Evolutionary conservation across 1,284 basidiomycete genomes (phyloP).

Genomic region (Golubevia pallescens): DNA sequence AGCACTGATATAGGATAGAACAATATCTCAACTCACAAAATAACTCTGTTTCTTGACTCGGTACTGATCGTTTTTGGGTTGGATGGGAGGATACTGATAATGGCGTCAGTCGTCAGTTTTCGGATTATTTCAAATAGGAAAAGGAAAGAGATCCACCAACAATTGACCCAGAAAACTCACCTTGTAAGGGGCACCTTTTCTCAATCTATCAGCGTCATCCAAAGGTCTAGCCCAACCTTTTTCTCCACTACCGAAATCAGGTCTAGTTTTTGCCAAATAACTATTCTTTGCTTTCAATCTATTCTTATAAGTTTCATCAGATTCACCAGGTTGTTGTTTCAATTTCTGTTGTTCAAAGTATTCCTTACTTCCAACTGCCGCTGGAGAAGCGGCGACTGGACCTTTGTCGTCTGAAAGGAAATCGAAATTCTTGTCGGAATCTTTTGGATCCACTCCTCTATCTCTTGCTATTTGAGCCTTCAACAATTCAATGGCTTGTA

Average conservation of each 20-base stretch:
- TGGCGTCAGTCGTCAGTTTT: constrained; percentile 24
- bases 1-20: too few species aligned
- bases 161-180: constrained; percentile 3
- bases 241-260: constrained; percentile 38
- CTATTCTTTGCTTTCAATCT: constrained; percentile 38
- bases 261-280: constrained; percentile 33
- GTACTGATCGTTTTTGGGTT: constrained; percentile 21
- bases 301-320: constrained; percentile 39
- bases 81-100: constrained; percentile 41
- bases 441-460: background rate
- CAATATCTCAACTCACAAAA: constrained; percentile 48
- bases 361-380: background rate
- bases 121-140: constrained; percentile 10
- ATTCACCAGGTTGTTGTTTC: constrained; percentile 46
- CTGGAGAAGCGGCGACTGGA: background rate
- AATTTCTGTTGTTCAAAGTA: background rate
- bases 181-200: constrained; percentile 49
- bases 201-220: constrained; percentile 47
- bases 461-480: background rate
- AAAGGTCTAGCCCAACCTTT: constrained; percentile 46
- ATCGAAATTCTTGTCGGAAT: background rate
- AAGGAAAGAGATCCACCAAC: constrained; percentile 1
- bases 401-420: background rate
- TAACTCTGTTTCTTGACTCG: constrained; percentile 50
- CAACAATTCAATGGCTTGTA: constrained; percentile 10